Percentiles rank a stretch among this genome's conserved stretches.
Conservation (phyloP, 2,329 filamentous ascomycete genomes). For the Phaeosphaeria sp. region DNA sequence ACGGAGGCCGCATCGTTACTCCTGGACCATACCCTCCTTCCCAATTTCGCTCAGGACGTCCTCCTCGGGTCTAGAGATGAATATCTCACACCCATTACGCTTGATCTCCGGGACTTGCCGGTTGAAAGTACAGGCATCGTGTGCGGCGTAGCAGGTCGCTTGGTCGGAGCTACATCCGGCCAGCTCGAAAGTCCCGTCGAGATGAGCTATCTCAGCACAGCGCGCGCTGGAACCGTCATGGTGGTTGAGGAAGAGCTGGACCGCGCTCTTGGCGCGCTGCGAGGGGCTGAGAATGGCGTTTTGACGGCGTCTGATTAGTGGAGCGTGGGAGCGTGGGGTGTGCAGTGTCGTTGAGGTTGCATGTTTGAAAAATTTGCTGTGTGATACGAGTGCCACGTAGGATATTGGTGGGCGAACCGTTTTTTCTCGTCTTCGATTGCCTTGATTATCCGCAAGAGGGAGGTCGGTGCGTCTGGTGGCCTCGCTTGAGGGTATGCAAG, state of each 20-base stretch:
- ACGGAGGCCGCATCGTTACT: constrained; percentile 77
- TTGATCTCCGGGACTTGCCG: constrained; percentile 81
- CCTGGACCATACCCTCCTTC: constrained; percentile 71
- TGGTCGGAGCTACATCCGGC: constrained; percentile 72
- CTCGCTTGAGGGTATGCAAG: not conserved
- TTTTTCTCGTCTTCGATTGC: not conserved
- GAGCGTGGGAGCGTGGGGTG: not conserved
- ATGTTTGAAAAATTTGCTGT: not conserved
- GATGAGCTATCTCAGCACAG: constrained; percentile 89
- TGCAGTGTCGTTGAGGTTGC: not conserved
- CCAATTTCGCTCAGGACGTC: constrained; percentile 64
- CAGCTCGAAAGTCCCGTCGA: constrained; percentile 62
- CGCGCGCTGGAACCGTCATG: constrained; percentile 87
- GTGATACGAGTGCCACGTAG: not conserved
- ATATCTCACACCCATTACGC: constrained; percentile 81
- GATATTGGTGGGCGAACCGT: not conserved
- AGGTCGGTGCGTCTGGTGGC: not conserved
- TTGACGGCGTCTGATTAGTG: constrained; percentile 1
- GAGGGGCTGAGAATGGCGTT: constrained; percentile 43
- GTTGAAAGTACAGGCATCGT: constrained; percentile 93
- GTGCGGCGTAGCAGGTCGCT: constrained; percentile 84
- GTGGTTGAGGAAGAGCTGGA: constrained; percentile 75
- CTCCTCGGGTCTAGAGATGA: constrained; percentile 77
- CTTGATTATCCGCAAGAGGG: not conserved
- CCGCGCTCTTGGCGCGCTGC: constrained; percentile 75